Percentiles rank a stretch among this genome's conserved stretches.
These are phyloP conservation scores for Aspergillus pseudonomiae DNA, from an alignment of 2,329 filamentous ascomycete species.

Conservation along the genomic window DNA sequence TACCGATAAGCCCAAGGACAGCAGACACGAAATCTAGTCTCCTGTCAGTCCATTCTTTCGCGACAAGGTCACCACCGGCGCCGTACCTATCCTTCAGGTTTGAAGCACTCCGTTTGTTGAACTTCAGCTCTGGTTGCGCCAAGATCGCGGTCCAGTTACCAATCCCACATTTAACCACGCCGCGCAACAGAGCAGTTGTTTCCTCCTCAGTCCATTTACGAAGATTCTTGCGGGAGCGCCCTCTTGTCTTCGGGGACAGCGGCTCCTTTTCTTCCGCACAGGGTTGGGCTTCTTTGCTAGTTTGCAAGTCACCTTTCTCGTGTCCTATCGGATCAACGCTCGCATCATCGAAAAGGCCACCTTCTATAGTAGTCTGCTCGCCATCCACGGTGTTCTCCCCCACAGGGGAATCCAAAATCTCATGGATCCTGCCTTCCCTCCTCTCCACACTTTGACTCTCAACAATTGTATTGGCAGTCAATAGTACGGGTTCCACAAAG, in stretches of 20 bases:
- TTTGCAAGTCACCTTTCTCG: constrained; percentile 13
- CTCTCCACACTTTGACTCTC: constrained; percentile 33
- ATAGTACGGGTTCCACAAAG: constrained; percentile 25
- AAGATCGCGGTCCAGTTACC: constrained; percentile 68
- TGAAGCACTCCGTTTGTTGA: constrained; percentile 61
- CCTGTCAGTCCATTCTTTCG: constrained; percentile 5
- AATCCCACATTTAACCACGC: constrained; percentile 63
- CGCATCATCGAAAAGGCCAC: constrained; percentile 10
- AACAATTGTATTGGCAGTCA: constrained; percentile 19
- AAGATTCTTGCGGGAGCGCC: constrained; percentile 53
- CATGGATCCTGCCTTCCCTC: constrained; percentile 39
- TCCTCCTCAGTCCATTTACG: constrained; percentile 64
- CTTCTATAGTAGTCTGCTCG: constrained; percentile 20
- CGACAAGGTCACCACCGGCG: not conserved
- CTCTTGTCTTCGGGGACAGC: constrained; percentile 36
- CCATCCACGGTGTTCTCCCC: constrained; percentile 23
- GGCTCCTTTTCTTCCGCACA: constrained; percentile 23
- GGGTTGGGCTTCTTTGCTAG: constrained; percentile 5
- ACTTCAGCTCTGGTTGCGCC: constrained; percentile 58
- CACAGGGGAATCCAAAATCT: constrained; percentile 36
- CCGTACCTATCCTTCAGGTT: constrained; percentile 64
- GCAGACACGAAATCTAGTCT: constrained; percentile 54
- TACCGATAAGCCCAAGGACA: constrained; percentile 53
- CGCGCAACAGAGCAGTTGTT: constrained; percentile 59
- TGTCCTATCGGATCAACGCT: constrained; percentile 5